Conservation (phyloP, 2,329 filamentous ascomycete species). For the Huntiella bhutanensis region DNA sequence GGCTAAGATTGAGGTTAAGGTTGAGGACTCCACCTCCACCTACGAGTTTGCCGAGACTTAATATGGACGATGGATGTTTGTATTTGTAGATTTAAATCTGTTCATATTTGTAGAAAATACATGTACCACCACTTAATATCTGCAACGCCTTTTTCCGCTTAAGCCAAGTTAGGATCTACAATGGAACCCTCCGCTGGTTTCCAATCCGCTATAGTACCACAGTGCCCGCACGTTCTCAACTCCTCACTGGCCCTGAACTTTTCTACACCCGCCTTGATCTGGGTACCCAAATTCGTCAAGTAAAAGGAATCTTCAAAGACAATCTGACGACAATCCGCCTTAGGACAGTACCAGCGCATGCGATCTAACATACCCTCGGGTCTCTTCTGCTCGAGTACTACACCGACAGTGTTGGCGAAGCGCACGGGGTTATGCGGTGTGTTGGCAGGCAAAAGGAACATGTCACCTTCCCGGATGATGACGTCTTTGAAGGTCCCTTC, state of each 20-base stretch:
- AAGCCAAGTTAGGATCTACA: conserved; percentile 34
- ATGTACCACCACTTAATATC: not conserved
- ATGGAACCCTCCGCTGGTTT: conserved; percentile 43
- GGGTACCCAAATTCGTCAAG: conserved; percentile 76
- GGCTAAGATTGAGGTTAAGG: conserved; percentile 63
- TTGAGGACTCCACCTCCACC: conserved; percentile 58
- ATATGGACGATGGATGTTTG: conserved; percentile 10
- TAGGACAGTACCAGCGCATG: conserved; percentile 75
- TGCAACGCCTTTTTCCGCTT: not conserved
- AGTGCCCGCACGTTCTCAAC: conserved; percentile 56
- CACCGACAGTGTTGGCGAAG: conserved; percentile 81
- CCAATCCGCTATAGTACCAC: conserved; percentile 57
- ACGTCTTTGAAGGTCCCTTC: conserved; percentile 66
- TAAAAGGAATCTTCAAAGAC: conserved; percentile 80
- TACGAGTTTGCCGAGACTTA: conserved; percentile 64
- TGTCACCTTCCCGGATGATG: conserved; percentile 76
- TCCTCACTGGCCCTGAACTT: conserved; percentile 49
- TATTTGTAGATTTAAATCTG: not conserved
- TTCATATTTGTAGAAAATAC: conserved; percentile 1
- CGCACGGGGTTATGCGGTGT: conserved; percentile 93
- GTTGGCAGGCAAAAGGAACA: conserved; percentile 84
- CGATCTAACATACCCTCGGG: conserved; percentile 52
- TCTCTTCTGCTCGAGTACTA: conserved; percentile 76
- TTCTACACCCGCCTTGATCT: conserved; percentile 85
- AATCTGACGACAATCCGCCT: conserved; percentile 37